Conservation (phyloP, 2,329 filamentous ascomycete genomes). For the Botryotinia calthae region DNA sequence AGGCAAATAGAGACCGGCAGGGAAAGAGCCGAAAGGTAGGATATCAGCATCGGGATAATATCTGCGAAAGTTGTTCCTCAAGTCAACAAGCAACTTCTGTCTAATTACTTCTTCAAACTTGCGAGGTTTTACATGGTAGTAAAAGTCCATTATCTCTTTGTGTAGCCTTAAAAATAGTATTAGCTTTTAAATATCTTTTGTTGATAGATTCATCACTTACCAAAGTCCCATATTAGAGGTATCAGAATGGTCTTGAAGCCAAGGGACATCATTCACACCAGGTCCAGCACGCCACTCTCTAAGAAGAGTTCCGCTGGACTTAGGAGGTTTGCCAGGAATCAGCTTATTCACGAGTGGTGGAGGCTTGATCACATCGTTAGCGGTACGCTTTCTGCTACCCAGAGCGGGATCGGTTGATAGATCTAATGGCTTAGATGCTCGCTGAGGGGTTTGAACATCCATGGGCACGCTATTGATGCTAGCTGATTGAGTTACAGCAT, state of each 20-base stretch:
- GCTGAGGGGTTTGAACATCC: neutral
- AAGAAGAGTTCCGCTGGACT: conserved; percentile 38
- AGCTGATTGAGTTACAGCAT: neutral
- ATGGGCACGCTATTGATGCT: neutral
- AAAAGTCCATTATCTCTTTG: conserved; percentile 87
- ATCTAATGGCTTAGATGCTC: conserved; percentile 22
- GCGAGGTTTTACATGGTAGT: conserved; percentile 75
- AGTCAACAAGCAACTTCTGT: conserved; percentile 65
- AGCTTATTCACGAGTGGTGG: conserved; percentile 32
- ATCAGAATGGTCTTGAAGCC: conserved; percentile 58
- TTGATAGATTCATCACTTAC: conserved; percentile 43
- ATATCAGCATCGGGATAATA: conserved; percentile 59
- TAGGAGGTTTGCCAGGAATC: conserved; percentile 26
- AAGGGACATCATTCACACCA: conserved; percentile 54
- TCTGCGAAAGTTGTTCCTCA: conserved; percentile 58
- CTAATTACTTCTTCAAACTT: conserved; percentile 76
- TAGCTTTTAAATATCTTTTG: conserved; percentile 17
- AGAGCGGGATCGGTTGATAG: conserved; percentile 46
- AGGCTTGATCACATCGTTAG: conserved; percentile 59
- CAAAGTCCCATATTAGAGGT: conserved; percentile 54
- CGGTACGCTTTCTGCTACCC: conserved; percentile 71
- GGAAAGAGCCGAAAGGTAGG: conserved; percentile 87
- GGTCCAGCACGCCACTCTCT: conserved; percentile 44
- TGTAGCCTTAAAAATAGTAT: conserved; percentile 60
- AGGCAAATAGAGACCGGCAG: conserved; percentile 71